Evolutionary conservation across 257 asterid genomes (phyloP).

Genomic region (Nicotiana otophora): DNA sequence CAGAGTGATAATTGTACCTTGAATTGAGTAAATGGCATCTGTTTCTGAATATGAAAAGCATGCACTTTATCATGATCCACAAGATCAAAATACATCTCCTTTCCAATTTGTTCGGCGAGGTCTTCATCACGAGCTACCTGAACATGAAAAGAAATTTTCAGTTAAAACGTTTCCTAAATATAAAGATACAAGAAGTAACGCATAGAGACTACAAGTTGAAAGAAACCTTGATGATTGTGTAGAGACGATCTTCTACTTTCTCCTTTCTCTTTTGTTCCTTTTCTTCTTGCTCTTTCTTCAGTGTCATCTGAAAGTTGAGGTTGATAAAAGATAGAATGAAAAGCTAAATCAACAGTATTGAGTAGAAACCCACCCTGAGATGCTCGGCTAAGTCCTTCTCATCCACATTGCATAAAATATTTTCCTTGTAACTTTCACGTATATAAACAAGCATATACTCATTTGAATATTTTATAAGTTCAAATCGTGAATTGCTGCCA

Average conservation of each 20-base stretch:
- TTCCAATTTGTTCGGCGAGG: constrained; percentile 62
- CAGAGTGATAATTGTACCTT: constrained; percentile 41
- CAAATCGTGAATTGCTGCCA: constrained; percentile 44
- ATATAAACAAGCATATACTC: constrained; percentile 73
- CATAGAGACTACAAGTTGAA: not conserved
- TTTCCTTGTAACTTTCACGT: constrained; percentile 67
- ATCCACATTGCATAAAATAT: constrained; percentile 63
- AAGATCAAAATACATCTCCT: constrained; percentile 73
- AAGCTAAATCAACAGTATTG: not conserved
- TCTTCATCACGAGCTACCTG: constrained; percentile 86
- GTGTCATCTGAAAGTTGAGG: constrained; percentile 40
- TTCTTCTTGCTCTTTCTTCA: constrained; percentile 68
- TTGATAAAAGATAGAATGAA: constrained; percentile 5
- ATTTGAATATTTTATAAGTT: constrained; percentile 61
- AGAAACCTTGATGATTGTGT: constrained; percentile 66
- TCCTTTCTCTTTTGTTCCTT: constrained; percentile 67
- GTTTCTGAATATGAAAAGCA: constrained; percentile 62
- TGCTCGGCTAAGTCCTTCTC: constrained; percentile 82
- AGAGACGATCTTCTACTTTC: constrained; percentile 68
- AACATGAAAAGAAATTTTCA: not conserved
- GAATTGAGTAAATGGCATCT: constrained; percentile 47
- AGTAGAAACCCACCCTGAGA: constrained; percentile 44
- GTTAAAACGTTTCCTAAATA: not conserved
- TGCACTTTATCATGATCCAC: constrained; percentile 85
- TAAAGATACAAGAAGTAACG: not conserved